Evolutionary conservation across 2,329 filamentous ascomycete genomes (phyloP).

Genomic region (Colletotrichum spaethianum): DNA sequence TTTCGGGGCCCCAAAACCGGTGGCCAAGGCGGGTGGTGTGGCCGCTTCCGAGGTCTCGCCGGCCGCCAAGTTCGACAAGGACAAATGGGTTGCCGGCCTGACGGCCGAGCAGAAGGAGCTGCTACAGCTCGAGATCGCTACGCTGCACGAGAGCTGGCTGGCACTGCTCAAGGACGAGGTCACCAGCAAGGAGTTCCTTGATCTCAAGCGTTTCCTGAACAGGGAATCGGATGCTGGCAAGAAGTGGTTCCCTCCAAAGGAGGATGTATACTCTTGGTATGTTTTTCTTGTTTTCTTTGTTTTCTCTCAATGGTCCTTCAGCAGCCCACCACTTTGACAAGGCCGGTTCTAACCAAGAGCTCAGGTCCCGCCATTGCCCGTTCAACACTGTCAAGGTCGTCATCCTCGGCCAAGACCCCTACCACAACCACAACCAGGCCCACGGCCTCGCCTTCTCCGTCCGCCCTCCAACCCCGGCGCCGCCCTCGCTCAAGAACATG

Average conservation of each 20-base stretch:
- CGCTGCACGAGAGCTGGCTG: constrained; percentile 92
- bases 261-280: constrained; percentile 96
- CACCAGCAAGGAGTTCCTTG: constrained; percentile 82
- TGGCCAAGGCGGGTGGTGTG: constrained; percentile 45
- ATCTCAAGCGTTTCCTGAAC: constrained; percentile 89
- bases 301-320: too few relatives aligned
- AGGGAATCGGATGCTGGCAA: constrained; percentile 80
- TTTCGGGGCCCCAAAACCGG: constrained; percentile 79
- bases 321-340: neutral
- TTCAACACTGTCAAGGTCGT: constrained; percentile 91
- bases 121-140: constrained; percentile 91
- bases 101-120: constrained; percentile 86
- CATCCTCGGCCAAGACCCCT: constrained; percentile 95
- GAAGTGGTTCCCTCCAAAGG: constrained; percentile 87
- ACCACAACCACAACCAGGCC: constrained; percentile 95
- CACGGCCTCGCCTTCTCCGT: constrained; percentile 98
- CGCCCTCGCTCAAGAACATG: constrained; percentile 93
- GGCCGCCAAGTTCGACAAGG: constrained; percentile 82
- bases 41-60: constrained; percentile 48
- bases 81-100: constrained; percentile 87
- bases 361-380: constrained; percentile 94
- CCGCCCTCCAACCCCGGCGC: constrained; percentile 87
- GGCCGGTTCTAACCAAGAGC: constrained; percentile 40
- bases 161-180: constrained; percentile 90
- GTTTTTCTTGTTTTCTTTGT: too few relatives aligned